A percentile compares a stretch with the other conserved stretches of the same genome.
phyloP scores from a whole-genome alignment of 2,329 filamentous ascomycete genomes.

The Pezicula carpinea region DNA sequence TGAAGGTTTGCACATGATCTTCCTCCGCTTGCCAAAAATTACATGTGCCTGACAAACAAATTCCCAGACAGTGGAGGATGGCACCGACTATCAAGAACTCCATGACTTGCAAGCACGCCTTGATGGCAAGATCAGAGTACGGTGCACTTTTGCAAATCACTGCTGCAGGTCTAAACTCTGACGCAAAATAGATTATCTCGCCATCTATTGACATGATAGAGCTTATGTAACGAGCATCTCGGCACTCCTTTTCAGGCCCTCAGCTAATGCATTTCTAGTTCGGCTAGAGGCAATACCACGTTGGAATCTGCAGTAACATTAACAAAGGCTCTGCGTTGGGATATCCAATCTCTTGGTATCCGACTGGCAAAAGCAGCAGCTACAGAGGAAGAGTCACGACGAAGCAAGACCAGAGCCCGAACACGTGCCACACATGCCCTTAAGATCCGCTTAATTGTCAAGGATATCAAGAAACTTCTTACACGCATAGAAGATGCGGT shows the following conservation, averaged over 20 bases:
- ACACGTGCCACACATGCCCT: slow-evolving; percentile 52
- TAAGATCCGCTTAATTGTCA: slow-evolving; percentile 66
- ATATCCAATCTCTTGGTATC: slow-evolving; percentile 75
- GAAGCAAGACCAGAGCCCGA: slow-evolving; percentile 38
- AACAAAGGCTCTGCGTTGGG: slow-evolving; percentile 76
- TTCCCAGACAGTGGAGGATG: slow-evolving; percentile 61
- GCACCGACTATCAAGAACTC: slow-evolving; percentile 63
- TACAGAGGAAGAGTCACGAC: slow-evolving; percentile 49
- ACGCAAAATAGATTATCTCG: slow-evolving; percentile 63
- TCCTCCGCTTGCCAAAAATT: background rate
- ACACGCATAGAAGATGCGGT: slow-evolving; percentile 84
- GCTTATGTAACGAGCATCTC: slow-evolving; percentile 58
- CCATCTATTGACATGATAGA: slow-evolving; percentile 91
- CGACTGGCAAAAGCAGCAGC: slow-evolving; percentile 67
- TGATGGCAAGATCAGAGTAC: slow-evolving; percentile 78
- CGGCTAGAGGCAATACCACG: slow-evolving; percentile 70
- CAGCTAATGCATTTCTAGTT: slow-evolving; percentile 34
- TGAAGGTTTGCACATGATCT: slow-evolving; percentile 48
- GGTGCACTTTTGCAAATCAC: slow-evolving; percentile 18
- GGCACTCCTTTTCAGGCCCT: slow-evolving; percentile 28
- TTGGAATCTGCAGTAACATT: slow-evolving; percentile 81
- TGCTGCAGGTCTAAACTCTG: background rate
- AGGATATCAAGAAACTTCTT: slow-evolving; percentile 71
- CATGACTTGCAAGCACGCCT: slow-evolving; percentile 67
- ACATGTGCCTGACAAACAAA: slow-evolving; percentile 4